Conservation (phyloP, 352 stramenopile species). For the Phytophthora pseudosyringae region DNA sequence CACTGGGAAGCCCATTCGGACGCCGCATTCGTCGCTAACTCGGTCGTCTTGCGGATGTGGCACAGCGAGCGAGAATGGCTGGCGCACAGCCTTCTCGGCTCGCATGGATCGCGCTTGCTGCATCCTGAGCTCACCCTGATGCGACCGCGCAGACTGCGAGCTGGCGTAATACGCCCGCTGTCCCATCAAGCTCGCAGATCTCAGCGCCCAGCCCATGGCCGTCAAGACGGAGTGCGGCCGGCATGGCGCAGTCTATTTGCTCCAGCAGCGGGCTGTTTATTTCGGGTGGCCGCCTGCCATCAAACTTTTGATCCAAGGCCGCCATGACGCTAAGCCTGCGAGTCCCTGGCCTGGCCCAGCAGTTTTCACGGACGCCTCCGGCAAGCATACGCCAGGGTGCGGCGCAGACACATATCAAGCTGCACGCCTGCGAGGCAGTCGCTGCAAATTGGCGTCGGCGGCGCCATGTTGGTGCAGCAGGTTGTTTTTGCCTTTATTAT, state of each 20-base stretch:
- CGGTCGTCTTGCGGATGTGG: not conserved
- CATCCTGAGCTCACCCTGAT: conserved; percentile 14
- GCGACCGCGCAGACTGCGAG: not conserved
- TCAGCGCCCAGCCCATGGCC: conserved; percentile 19
- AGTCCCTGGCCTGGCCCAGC: not conserved
- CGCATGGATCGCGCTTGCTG: not conserved
- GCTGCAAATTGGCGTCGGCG: not conserved
- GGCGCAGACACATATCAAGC: conserved; percentile 15
- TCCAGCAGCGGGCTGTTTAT: conserved; percentile 5
- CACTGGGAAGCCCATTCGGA: conserved; percentile 7
- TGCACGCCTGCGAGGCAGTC: conserved; percentile 2
- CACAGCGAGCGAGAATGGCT: conserved; percentile 3
- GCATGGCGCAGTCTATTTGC: conserved; percentile 15
- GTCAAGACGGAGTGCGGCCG: conserved; percentile 18
- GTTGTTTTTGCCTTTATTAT: too few relatives aligned
- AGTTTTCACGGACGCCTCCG: conserved; percentile 25
- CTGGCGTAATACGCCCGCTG: conserved; percentile 11
- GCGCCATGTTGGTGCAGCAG: too few relatives aligned
- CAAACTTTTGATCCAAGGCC: not conserved
- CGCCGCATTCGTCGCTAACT: conserved; percentile 4
- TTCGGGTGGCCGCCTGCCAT: conserved; percentile 1
- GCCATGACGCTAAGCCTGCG: conserved; percentile 9
- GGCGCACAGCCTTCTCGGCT: conserved; percentile 7
- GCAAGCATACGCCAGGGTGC: conserved; percentile 24
- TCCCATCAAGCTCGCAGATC: conserved; percentile 18